Conservation (phyloP, 2,329 filamentous ascomycete species). For the Microdochium bolleyi region DNA sequence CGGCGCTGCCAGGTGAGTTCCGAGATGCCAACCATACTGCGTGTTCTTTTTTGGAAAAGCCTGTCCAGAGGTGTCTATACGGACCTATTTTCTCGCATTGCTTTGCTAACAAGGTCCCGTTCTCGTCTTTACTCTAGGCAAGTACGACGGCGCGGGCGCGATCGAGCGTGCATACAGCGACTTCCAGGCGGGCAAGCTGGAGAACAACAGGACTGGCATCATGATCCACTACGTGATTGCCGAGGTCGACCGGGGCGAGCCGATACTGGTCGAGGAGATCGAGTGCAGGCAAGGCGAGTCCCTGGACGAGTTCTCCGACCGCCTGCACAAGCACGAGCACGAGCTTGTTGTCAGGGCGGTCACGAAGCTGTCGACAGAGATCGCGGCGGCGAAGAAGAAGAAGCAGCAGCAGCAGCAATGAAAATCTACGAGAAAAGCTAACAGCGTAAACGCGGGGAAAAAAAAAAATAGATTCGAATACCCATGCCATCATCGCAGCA, state of each 20-base stretch:
- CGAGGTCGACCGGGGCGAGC: constrained; percentile 62
- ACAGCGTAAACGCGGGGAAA: too few relatives aligned
- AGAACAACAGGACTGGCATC: constrained; percentile 59
- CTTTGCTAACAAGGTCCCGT: neutral
- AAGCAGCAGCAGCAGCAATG: too few relatives aligned
- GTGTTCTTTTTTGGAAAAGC: too few relatives aligned
- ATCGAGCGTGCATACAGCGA: constrained; percentile 62
- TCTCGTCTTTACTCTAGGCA: constrained; percentile 26
- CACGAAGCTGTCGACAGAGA: constrained; percentile 16
- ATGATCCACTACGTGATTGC: constrained; percentile 68
- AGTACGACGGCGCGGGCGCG: constrained; percentile 62
- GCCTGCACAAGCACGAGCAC: constrained; percentile 61
- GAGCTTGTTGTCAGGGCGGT: constrained; percentile 60
- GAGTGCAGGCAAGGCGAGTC: constrained; percentile 46
- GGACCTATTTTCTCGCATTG: constrained; percentile 41
- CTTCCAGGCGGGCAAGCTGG: constrained; percentile 45
- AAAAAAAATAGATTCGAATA: too few relatives aligned
- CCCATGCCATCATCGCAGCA: too few relatives aligned
- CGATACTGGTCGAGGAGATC: constrained; percentile 56
- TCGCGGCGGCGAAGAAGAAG: constrained; percentile 8
- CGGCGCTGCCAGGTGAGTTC: constrained; percentile 40
- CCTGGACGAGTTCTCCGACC: constrained; percentile 50
- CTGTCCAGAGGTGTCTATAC: constrained; percentile 58
- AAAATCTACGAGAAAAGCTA: too few relatives aligned
- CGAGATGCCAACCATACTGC: too few relatives aligned